These are phyloP conservation scores for Musa acuminata DNA, from an alignment of 176 grass and related monocot species.

Conservation along the genomic window DNA sequence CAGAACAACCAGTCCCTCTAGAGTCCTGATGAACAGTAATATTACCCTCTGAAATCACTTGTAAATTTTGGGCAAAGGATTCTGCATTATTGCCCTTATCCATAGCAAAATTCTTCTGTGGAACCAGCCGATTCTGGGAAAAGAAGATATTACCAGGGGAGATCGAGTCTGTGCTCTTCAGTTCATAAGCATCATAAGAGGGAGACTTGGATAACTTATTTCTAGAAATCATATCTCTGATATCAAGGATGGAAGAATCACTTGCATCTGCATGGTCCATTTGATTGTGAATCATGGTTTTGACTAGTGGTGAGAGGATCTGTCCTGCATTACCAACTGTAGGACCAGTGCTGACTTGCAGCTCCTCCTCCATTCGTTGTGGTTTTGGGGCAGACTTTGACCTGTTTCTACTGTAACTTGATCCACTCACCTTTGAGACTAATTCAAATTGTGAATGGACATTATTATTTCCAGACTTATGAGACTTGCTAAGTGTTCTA, in stretches of 20 bases:
- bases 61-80: slow-evolving; percentile 14
- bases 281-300: slow-evolving; percentile 20
- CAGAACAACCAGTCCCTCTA: slow-evolving; percentile 26
- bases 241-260: slow-evolving; percentile 31
- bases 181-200: slow-evolving; percentile 43
- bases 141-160: slow-evolving; percentile 65
- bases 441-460: slow-evolving; percentile 24
- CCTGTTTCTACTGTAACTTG: slow-evolving; percentile 27
- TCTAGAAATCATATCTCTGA: slow-evolving; percentile 32
- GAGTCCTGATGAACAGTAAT: slow-evolving; percentile 19
- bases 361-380: slow-evolving; percentile 28
- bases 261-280: slow-evolving; percentile 31
- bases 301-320: slow-evolving; percentile 19
- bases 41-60: slow-evolving; percentile 18
- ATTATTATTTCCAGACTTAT: slow-evolving; percentile 27
- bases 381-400: slow-evolving; percentile 44
- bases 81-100: slow-evolving; percentile 21
- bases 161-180: slow-evolving; percentile 50
- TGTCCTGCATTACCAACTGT: slow-evolving; percentile 29
- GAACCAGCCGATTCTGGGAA: slow-evolving; percentile 43
- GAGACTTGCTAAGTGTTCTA: slow-evolving; percentile 39
- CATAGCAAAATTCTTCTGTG: slow-evolving; percentile 30
- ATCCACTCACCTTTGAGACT: slow-evolving; percentile 19
- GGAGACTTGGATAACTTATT: slow-evolving; percentile 28
- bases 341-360: slow-evolving; percentile 32